Conservation (phyloP, 441 rosid species). For the Arabidopsis hybrid region DNA sequence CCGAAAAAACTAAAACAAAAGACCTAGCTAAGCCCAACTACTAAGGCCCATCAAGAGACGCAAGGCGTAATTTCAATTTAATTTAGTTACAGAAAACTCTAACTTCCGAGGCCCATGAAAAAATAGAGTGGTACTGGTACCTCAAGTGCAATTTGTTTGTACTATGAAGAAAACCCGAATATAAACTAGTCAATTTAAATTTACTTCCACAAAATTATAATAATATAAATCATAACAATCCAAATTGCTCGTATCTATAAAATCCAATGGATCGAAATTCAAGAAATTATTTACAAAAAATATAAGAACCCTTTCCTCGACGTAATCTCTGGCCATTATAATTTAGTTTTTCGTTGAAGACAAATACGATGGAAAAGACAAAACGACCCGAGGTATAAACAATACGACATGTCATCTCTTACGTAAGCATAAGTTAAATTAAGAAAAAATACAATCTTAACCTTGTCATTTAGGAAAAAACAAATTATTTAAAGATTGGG, state of each 20-base stretch:
- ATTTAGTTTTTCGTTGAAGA: conserved; percentile 39
- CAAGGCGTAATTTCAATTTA: neutral
- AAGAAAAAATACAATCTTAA: conserved; percentile 27
- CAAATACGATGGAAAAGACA: conserved; percentile 32
- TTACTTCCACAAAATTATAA: conserved; percentile 15
- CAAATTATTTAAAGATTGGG: conserved; percentile 12
- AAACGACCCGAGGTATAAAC: conserved; percentile 38
- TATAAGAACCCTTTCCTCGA: conserved; percentile 37
- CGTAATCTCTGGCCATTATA: conserved; percentile 40
- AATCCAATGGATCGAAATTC: conserved; percentile 41
- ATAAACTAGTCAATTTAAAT: neutral
- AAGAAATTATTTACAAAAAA: conserved; percentile 25
- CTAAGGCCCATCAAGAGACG: neutral
- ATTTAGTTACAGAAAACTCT: neutral
- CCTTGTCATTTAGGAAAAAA: conserved; percentile 25
- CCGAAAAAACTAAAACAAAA: neutral
- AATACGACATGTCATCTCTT: conserved; percentile 35
- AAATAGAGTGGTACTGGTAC: neutral
- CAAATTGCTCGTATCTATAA: conserved; percentile 35
- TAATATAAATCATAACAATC: conserved; percentile 15
- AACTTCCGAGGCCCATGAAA: neutral
- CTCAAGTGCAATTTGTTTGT: conserved; percentile 10
- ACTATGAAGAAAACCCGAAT: neutral
- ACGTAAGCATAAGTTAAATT: conserved; percentile 29
- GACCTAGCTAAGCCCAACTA: neutral